phyloP scores from a whole-genome alignment of 2,329 filamentous ascomycete species.

The Botryotinia convoluta region DNA sequence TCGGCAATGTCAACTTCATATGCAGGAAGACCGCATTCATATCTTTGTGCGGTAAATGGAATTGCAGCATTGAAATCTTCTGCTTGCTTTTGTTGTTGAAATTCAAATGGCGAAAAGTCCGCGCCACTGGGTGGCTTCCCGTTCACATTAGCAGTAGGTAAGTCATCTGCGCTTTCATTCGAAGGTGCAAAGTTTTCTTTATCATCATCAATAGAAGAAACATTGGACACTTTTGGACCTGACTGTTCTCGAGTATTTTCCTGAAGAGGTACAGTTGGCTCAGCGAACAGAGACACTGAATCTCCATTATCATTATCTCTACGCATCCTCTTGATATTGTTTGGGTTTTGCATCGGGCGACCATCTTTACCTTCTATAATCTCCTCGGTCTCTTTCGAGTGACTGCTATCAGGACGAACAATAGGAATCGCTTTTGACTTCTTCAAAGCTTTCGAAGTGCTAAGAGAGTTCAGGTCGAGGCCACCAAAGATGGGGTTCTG shows the following conservation, averaged over 20 bases:
- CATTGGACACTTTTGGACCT: slow-evolving; percentile 31
- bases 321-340: slow-evolving; percentile 72
- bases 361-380: slow-evolving; percentile 57
- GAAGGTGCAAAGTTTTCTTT: slow-evolving; percentile 37
- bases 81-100: slow-evolving; percentile 46
- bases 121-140: slow-evolving; percentile 47
- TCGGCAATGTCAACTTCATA: slow-evolving; percentile 32
- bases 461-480: slow-evolving; percentile 60
- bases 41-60: slow-evolving; percentile 33
- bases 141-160: slow-evolving; percentile 32
- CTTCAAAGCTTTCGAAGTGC: slow-evolving; percentile 64
- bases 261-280: slow-evolving; percentile 44
- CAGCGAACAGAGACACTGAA: slow-evolving; percentile 72
- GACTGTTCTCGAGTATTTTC: slow-evolving; percentile 38
- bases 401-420: slow-evolving; percentile 58
- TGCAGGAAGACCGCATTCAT: slow-evolving; percentile 32
- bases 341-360: slow-evolving; percentile 60
- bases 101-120: slow-evolving; percentile 61
- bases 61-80: slow-evolving; percentile 40
- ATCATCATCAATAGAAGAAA: slow-evolving; percentile 27
- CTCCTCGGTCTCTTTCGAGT: slow-evolving; percentile 42
- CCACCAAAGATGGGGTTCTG: slow-evolving; percentile 64
- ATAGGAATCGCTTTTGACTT: slow-evolving; percentile 84
- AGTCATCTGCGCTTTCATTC: slow-evolving; percentile 21
- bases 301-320: slow-evolving; percentile 65